Percentiles rank a stretch among this genome's conserved stretches.
Evolutionary conservation across 2,329 filamentous ascomycete species (phyloP).

Genomic region (Botrytis galanthina): DNA sequence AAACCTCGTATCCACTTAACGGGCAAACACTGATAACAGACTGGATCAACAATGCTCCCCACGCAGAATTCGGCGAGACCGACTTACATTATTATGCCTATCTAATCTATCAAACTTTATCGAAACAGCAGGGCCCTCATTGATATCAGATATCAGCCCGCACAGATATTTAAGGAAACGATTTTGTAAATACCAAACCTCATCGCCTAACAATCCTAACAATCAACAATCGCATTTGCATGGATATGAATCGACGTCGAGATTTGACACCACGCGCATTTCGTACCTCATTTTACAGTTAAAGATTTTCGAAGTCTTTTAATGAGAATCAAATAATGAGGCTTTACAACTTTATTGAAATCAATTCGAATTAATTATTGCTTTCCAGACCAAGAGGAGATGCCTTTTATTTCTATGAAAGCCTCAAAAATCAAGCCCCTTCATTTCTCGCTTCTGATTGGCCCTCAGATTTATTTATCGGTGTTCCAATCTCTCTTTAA

Average conservation of each 20-base stretch:
- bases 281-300: background rate
- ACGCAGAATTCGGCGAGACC: background rate
- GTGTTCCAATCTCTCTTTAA: background rate
- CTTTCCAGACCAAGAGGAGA: background rate
- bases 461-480: background rate
- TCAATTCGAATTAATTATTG: background rate
- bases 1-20: background rate
- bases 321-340: background rate
- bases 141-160: background rate
- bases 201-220: slow-evolving; percentile 1
- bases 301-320: background rate
- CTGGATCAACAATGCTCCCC: background rate
- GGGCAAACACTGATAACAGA: slow-evolving; percentile 9
- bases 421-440: background rate
- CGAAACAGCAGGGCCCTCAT: background rate
- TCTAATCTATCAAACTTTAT: background rate
- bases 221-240: background rate
- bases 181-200: background rate
- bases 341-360: background rate
- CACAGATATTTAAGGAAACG: background rate
- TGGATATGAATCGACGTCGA: background rate
- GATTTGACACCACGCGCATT: background rate
- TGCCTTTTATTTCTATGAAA: background rate
- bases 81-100: background rate
- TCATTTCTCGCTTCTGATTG: slow-evolving; percentile 12